A percentile compares a stretch with the other conserved stretches of the same genome.
Conservation (phyloP, 2,329 filamentous ascomycete genomes). For the Pseudopyrenochaeta lycopersici region DNA sequence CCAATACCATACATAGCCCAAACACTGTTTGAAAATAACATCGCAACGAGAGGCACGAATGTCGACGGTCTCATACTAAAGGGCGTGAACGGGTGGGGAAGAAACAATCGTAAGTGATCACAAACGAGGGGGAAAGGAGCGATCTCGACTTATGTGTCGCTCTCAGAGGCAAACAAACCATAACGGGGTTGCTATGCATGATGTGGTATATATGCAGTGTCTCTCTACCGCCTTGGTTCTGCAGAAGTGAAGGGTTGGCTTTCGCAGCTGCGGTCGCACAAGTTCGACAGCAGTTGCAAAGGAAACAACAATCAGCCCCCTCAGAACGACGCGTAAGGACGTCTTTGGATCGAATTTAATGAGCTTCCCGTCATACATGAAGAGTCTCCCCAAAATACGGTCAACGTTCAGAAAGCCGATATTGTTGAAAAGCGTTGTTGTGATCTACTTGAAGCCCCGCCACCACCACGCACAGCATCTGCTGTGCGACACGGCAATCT, state of each 20-base stretch:
- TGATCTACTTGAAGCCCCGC: not conserved
- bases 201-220: conserved; percentile 27
- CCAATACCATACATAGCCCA: conserved; percentile 29
- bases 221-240: conserved; percentile 16
- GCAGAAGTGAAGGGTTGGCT: conserved; percentile 9
- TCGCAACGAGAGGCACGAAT: conserved; percentile 2
- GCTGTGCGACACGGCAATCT: conserved; percentile 11
- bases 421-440: conserved; percentile 2
- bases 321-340: too few relatives aligned
- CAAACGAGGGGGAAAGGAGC: conserved; percentile 8
- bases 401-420: too few relatives aligned
- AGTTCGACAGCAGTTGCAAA: not conserved
- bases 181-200: conserved; percentile 23
- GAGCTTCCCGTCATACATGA: too few relatives aligned
- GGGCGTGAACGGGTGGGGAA: not conserved
- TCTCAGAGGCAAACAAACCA: conserved; percentile 18
- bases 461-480: conserved; percentile 15
- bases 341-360: too few relatives aligned
- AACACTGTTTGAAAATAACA: conserved; percentile 19
- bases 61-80: conserved; percentile 1
- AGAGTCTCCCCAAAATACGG: too few relatives aligned
- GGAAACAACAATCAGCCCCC: too few relatives aligned
- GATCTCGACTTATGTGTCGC: not conserved
- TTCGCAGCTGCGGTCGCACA: conserved; percentile 1
- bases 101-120: conserved; percentile 3